A percentile compares a stretch with the other conserved stretches of the same genome.
phyloP scores from a whole-genome alignment of 2,329 filamentous ascomycete species.

The Ascochyta koolunga region DNA sequence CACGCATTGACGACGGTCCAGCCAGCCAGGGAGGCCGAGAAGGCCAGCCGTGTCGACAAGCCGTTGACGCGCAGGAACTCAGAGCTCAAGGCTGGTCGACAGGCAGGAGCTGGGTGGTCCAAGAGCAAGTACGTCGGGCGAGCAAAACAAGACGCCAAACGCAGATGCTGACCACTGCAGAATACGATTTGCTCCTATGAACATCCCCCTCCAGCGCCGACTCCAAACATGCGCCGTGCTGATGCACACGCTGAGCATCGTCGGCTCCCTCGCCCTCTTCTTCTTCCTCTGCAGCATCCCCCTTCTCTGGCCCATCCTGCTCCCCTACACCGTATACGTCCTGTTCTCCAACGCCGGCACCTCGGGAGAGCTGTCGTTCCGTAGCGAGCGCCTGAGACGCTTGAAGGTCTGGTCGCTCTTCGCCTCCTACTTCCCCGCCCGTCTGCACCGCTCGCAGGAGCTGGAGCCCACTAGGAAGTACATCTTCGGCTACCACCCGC shows the following conservation, averaged over 20 bases:
- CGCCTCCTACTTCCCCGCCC: conserved; percentile 88
- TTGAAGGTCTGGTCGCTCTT: conserved; percentile 85
- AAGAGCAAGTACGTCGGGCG: conserved; percentile 54
- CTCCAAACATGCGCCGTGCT: conserved; percentile 58
- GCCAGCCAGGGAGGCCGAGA: conserved; percentile 47
- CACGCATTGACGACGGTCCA: conserved; percentile 54
- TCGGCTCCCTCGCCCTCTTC: conserved; percentile 71
- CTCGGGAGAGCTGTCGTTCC: conserved; percentile 75
- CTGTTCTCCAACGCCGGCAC: conserved; percentile 78
- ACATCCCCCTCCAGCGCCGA: conserved; percentile 62
- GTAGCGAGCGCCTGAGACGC: conserved; percentile 75
- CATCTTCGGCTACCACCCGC: conserved; percentile 95
- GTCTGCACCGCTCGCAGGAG: conserved; percentile 81
- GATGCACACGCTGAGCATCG: conserved; percentile 57
- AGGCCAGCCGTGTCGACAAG: conserved; percentile 40
- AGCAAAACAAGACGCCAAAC: no score
- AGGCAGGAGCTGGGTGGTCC: conserved; percentile 61
- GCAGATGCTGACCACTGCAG: conserved; percentile 46
- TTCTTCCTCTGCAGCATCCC: conserved; percentile 92
- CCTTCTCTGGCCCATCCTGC: conserved; percentile 80
- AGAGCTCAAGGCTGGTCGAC: conserved; percentile 58
- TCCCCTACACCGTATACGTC: conserved; percentile 83
- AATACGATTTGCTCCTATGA: conserved; percentile 86
- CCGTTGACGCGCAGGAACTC: conserved; percentile 40
- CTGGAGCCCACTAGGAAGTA: conserved; percentile 86